A percentile compares a stretch with the other conserved stretches of the same genome.
Conservation (phyloP, 2,329 filamentous ascomycete genomes). For the Alternaria brassicae region DNA sequence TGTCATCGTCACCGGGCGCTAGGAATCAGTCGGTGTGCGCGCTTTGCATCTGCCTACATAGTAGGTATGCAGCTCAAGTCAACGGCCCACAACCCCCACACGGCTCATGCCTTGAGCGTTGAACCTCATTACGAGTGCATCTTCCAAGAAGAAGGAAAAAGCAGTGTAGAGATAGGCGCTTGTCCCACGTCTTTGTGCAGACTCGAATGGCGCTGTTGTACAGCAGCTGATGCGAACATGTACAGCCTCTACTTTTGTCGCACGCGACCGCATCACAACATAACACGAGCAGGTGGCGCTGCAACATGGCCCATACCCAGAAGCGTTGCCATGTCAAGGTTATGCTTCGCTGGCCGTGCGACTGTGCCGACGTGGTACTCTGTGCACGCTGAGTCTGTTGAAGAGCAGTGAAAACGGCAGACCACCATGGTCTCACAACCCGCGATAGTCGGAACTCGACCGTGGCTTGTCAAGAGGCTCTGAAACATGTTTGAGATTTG, state of each 20-base stretch:
- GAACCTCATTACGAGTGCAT: slow-evolving; percentile 1
- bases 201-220: slow-evolving; percentile 14
- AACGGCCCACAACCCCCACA: slow-evolving; percentile 11
- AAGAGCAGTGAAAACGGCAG: slow-evolving; percentile 16
- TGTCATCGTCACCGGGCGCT: slow-evolving; percentile 7
- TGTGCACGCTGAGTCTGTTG: slow-evolving; percentile 9
- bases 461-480: slow-evolving; percentile 10
- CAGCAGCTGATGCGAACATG: slow-evolving; percentile 19
- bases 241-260: slow-evolving; percentile 12
- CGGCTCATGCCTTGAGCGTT: slow-evolving; percentile 2
- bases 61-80: slow-evolving; percentile 10
- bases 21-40: slow-evolving; percentile 18
- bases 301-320: slow-evolving; percentile 17
- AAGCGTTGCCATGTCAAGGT: slow-evolving; percentile 15
- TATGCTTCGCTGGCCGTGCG: slow-evolving; percentile 19
- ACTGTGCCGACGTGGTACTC: slow-evolving; percentile 18
- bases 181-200: slow-evolving; percentile 17
- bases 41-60: slow-evolving; percentile 14
- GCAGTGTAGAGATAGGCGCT: slow-evolving; percentile 17
- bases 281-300: slow-evolving; percentile 13
- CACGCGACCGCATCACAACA: slow-evolving; percentile 4
- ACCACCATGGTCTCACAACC: slow-evolving; percentile 14
- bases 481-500: slow-evolving; percentile 22
- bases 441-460: slow-evolving; percentile 12
- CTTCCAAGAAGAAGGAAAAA: slow-evolving; percentile 1